Percentiles rank a stretch among this genome's conserved stretches.
phyloP scores from a whole-genome alignment of 2,329 filamentous ascomycete genomes.

The Talaromyces sp. region DNA sequence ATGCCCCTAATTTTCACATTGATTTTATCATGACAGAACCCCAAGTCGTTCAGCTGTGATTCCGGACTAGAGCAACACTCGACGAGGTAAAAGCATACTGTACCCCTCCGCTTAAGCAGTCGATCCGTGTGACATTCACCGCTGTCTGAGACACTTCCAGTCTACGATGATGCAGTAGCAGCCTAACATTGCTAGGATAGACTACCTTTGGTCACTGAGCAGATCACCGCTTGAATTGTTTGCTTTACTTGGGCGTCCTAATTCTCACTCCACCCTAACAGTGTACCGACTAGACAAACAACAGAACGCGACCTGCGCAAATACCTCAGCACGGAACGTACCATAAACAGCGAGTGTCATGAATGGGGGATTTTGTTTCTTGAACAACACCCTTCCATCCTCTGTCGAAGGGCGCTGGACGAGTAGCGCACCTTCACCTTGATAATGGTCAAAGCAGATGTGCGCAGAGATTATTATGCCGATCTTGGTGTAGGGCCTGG shows the following conservation, averaged over 20 bases:
- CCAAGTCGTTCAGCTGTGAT: not conserved
- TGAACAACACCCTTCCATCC: conserved; percentile 2
- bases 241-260: not conserved
- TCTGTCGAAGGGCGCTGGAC: conserved; percentile 18
- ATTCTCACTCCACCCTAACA: not conserved
- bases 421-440: conserved; percentile 19
- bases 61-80: not conserved
- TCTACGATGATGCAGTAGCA: not conserved
- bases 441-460: conserved; percentile 67
- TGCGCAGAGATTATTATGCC: conserved; percentile 75
- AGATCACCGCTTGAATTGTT: not conserved
- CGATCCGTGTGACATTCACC: conserved; percentile 13
- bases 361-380: conserved; percentile 19
- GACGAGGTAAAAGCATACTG: not conserved
- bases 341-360: conserved; percentile 9
- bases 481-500: conserved; percentile 70
- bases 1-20: not conserved
- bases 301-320: not conserved
- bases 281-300: not conserved
- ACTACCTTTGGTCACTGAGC: not conserved
- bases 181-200: conserved; percentile 1
- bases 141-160: conserved; percentile 6
- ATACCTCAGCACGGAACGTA: not conserved
- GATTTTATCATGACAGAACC: not conserved
- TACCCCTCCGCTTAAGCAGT: not conserved